These are phyloP conservation scores for Sicyos baderoa DNA, from an alignment of 306 rosid genomes.

Conservation along the genomic window DNA sequence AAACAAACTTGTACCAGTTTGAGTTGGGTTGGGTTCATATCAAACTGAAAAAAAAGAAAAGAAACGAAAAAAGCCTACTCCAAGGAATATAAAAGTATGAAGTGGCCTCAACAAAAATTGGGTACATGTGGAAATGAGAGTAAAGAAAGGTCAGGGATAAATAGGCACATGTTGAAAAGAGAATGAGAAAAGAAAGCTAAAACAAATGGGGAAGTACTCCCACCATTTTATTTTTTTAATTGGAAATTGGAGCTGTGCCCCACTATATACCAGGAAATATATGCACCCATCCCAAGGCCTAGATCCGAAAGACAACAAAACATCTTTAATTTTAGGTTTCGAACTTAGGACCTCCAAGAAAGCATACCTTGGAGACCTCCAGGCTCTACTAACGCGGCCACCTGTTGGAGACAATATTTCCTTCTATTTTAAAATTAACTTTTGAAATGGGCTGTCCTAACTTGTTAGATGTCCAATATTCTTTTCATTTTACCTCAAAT, in stretches of 20 bases:
- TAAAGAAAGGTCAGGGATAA: background rate
- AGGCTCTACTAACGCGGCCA: too few species aligned
- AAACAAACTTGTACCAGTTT: background rate
- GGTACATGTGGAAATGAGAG: background rate
- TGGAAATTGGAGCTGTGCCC: too few species aligned
- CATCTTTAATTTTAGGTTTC: too few species aligned
- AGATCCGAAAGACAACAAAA: too few species aligned
- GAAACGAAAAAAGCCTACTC: background rate
- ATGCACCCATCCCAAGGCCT: too few species aligned
- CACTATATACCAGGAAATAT: too few species aligned
- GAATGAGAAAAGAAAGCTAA: slow-evolving; percentile 2
- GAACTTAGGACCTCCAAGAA: too few species aligned
- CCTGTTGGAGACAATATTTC: too few species aligned
- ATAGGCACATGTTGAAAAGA: slow-evolving; percentile 9
- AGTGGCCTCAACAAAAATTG: background rate
- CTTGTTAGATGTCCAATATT: background rate
- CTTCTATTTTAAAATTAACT: too few species aligned
- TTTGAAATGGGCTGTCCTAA: slow-evolving; percentile 14
- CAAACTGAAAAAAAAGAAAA: background rate
- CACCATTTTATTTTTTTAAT: background rate
- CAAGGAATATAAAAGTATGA: background rate
- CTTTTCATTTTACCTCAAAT: background rate
- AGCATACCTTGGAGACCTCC: too few species aligned
- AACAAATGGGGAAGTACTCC: background rate
- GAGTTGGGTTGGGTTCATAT: background rate